Evolutionary conservation across 2,329 filamentous ascomycete genomes (phyloP), one percentile per base, ranked within the genome.

Genomic region (Alternaria sp.): DNA sequence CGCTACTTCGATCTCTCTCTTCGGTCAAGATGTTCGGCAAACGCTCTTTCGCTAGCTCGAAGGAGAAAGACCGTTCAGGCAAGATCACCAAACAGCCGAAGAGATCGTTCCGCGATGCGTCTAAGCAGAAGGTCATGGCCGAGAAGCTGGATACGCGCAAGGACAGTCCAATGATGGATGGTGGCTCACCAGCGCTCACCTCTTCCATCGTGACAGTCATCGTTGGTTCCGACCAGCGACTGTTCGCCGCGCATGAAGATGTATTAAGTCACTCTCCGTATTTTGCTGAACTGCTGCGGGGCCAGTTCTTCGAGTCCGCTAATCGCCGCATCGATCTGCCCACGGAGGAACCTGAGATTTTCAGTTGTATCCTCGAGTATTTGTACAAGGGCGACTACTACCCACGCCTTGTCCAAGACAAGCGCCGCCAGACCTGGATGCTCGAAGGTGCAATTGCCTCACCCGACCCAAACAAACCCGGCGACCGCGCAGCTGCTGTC

Each of bases 361-460:
- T 97, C 81, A 96, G 93, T 78, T 94, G 91, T 75, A 85, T 97
- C 74, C 92, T 97, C 83, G 94, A 97, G 84, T 97, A 94, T 80
- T 88, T 97, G 69, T 97, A 97, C 89, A 96, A 96, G 85, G 93
- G 92, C 69, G 93, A 96, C 86, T 97, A 96, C 83, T 95, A 91
- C 80, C 94, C 94, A 57, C 91, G 93, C 80, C 86, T 97, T 82
- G 77, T 96, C 71, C 92, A 93, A 80, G 91, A 92, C 87, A 93
- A 91, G 86, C 89, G 89, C 80, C 90, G 88, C 77, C 90, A 92
- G 84, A 91, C 90, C 83, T 97, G 92, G 91, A 89, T 92, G 79
- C 91, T 97, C 82, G 93, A 97, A 86, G 90, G 91, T 79, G 81
- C 81, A 71, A 79, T 71, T 75, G 84, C 75, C 84, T 87, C 79